These are phyloP conservation scores for Chrysoporthe deuterocubensis DNA, from an alignment of 2,329 filamentous ascomycete species.

Conservation along the genomic window DNA sequence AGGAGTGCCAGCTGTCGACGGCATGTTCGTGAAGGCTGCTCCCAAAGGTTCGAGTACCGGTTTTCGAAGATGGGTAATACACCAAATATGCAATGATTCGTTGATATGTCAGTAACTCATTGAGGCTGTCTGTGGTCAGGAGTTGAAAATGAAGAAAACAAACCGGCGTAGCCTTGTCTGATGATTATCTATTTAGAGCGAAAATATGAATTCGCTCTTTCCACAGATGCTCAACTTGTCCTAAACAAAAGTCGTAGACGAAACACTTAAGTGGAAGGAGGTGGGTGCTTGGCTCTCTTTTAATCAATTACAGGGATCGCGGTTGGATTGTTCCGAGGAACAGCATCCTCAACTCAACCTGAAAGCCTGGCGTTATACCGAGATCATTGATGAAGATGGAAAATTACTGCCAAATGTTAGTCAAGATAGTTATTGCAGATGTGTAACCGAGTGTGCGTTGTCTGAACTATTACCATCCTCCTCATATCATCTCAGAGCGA, in stretches of 20 bases:
- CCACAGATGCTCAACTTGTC: neutral
- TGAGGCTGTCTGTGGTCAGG: neutral
- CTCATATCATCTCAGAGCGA: no score
- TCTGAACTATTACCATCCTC: no score
- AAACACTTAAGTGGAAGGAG: neutral
- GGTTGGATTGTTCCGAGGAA: neutral
- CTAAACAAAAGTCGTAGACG: neutral
- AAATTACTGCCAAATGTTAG: no score
- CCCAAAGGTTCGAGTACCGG: neutral
- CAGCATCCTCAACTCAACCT: no score
- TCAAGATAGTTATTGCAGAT: no score
- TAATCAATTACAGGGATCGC: no score
- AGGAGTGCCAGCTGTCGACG: neutral
- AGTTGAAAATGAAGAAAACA: neutral
- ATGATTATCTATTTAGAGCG: neutral
- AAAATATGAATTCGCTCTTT: neutral
- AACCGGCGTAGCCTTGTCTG: neutral
- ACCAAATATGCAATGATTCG: neutral
- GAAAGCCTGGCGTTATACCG: no score
- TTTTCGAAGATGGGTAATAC: neutral
- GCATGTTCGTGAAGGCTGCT: constrained; percentile 10
- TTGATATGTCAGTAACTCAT: neutral
- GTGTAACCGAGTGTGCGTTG: no score
- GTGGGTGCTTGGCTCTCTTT: neutral
- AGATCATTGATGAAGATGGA: no score